Conservation (phyloP, 2,329 filamentous ascomycete species). For the Ophiosphaerella korrae region DNA sequence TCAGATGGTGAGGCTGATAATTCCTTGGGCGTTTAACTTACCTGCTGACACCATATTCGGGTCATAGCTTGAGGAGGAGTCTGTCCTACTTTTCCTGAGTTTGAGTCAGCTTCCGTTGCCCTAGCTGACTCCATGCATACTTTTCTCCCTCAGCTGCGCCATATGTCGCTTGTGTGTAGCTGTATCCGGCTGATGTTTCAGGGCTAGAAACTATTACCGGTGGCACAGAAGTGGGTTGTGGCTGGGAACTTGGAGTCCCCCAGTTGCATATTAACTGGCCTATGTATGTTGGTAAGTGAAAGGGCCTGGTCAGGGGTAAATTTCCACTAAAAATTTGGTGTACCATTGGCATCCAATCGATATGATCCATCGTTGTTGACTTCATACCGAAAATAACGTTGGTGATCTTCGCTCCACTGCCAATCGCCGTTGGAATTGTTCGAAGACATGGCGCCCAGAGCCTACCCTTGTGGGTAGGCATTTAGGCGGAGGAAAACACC, state of each 20-base stretch:
- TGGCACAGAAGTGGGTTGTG: not conserved
- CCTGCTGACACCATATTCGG: conserved; percentile 9
- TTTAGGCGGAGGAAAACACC: not conserved
- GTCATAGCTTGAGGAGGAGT: conserved; percentile 8
- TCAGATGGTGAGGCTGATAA: too few species aligned
- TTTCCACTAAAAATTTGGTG: not conserved
- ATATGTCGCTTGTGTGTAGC: too few species aligned
- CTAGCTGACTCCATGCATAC: not conserved
- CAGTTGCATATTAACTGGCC: not conserved
- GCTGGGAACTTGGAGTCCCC: not conserved
- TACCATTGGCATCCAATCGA: not conserved
- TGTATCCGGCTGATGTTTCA: too few species aligned
- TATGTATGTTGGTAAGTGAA: not conserved
- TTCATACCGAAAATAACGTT: not conserved
- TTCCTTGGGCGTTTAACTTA: not conserved
- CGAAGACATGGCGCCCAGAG: not conserved
- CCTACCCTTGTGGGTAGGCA: not conserved
- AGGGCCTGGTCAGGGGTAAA: not conserved
- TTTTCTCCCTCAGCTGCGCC: too few species aligned
- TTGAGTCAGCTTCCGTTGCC: not conserved
- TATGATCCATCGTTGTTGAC: not conserved
- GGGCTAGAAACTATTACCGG: too few species aligned
- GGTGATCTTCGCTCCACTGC: not conserved
- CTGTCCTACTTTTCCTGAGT: not conserved
- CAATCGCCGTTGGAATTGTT: not conserved